Conservation (phyloP, 2,329 filamentous ascomycete species). For the Exserohilum turcica region DNA sequence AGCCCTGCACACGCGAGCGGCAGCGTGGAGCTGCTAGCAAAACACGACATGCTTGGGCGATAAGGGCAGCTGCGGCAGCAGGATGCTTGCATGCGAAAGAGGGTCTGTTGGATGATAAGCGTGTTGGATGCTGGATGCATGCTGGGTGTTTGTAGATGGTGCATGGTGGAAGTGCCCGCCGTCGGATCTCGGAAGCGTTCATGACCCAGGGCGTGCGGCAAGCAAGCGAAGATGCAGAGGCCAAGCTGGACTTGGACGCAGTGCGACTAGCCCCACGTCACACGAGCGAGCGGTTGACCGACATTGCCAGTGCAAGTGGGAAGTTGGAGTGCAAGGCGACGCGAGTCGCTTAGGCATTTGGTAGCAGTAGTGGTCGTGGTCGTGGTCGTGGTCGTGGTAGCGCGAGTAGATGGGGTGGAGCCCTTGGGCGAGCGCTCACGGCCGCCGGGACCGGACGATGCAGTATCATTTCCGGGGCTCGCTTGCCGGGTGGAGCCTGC, state of each 20-base stretch:
- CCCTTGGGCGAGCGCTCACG: slow-evolving; percentile 12
- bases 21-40: slow-evolving; percentile 6
- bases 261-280: slow-evolving; percentile 28
- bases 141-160: too few species aligned
- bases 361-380: slow-evolving; percentile 13
- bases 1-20: slow-evolving; percentile 8
- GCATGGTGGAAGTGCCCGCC: neutral
- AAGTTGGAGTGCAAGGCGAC: slow-evolving; percentile 28
- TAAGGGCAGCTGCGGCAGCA: neutral
- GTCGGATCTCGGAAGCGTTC: slow-evolving; percentile 17
- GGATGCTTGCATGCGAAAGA: neutral
- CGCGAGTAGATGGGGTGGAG: too few species aligned
- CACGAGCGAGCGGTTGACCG: slow-evolving; percentile 22
- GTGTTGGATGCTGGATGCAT: too few species aligned
- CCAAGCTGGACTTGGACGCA: neutral
- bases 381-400: too few species aligned
- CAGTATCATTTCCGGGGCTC: slow-evolving; percentile 14
- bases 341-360: slow-evolving; percentile 14
- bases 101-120: slow-evolving; percentile 1
- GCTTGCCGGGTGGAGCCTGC: slow-evolving; percentile 22
- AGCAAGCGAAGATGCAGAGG: slow-evolving; percentile 5
- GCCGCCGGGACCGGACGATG: slow-evolving; percentile 4
- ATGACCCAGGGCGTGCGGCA: slow-evolving; percentile 2
- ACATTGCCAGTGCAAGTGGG: slow-evolving; percentile 7
- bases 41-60: slow-evolving; percentile 7